phyloP scores from a whole-genome alignment of 148 eudicot species.

The Silene latifolia region DNA sequence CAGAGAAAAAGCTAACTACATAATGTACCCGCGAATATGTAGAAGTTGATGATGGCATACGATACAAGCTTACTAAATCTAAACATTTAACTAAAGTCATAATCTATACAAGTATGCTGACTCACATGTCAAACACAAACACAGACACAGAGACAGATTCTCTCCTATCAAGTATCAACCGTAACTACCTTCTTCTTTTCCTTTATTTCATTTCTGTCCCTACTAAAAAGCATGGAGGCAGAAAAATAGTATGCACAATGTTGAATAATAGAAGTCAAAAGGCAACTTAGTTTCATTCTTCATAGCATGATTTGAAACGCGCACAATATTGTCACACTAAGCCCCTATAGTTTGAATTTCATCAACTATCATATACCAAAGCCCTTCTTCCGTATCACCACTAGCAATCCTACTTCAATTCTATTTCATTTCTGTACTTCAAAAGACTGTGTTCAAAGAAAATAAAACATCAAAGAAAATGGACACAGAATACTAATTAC shows the following conservation, averaged over 20 bases:
- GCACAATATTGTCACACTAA: not conserved
- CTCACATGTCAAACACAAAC: not conserved
- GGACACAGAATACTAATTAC: slow-evolving; percentile 17
- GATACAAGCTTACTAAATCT: not conserved
- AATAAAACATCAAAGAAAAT: not conserved
- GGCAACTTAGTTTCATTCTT: not conserved
- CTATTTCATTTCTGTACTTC: not conserved
- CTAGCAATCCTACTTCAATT: not conserved
- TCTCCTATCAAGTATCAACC: not conserved
- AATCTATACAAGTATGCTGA: not conserved
- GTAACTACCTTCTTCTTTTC: not conserved
- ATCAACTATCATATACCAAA: not conserved
- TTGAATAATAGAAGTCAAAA: not conserved
- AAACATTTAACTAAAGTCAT: not conserved
- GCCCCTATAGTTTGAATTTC: not conserved
- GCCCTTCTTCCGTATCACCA: not conserved
- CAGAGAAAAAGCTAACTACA: not conserved
- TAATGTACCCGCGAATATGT: not conserved
- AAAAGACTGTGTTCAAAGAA: not conserved
- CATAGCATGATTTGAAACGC: slow-evolving; percentile 4
- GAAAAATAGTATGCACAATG: not conserved
- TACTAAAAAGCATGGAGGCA: not conserved
- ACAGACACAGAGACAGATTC: too few species aligned
- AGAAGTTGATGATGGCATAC: not conserved
- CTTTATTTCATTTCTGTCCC: not conserved